Evolutionary conservation across 129 eudicot species (phyloP), one percentile per base, ranked within the genome.

Genomic region (Artemisia argyi): DNA sequence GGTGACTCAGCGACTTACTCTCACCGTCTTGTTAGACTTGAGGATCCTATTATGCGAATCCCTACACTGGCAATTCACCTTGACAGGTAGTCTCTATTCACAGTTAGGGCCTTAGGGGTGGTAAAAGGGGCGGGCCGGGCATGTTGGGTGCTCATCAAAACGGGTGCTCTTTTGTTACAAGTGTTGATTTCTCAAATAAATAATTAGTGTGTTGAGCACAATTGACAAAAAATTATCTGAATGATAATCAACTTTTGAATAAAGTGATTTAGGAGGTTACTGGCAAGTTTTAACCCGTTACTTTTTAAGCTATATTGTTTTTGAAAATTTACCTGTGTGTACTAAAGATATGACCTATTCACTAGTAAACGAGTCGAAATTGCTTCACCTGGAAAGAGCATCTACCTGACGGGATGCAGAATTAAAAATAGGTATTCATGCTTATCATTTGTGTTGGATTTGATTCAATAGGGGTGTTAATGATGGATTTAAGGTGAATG

Each of bases 401-500:
- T 28, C 30, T 28, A 0, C 30, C 30, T 28, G 30, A 28, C 4
- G 30, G 30, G 30, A 28, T 28, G 30, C 30, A 28, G 30, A 28
- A 3, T 28, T 28, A 28, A 28, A 3, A 28, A 28, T 28, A 28
- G 30, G 30, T 28, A 28, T 28, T 28, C 30, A 28, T 28, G 30
- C 30, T 28, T 28, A 28, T 28, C 30, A 3, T 28, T 28, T 28
- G 3, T 28, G 30, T 28, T 28, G 30, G 30, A 28, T 28, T 68
- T 69, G 62, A 42, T 75, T 83, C 73, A 62, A 74, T 69, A 90
- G 98, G 83, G 85, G 78, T 1, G 88, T 90, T 52, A 84, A 85
- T 80, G 98, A 94, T 68, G 98, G 96, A 75, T 94, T 94, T 72
- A 94, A 94, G 93, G 89, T 91, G 77, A 94, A 94, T 70, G 76